These are phyloP conservation scores for Coniella vitis DNA, from an alignment of 2,329 filamentous ascomycete genomes.

Conservation along the genomic window DNA sequence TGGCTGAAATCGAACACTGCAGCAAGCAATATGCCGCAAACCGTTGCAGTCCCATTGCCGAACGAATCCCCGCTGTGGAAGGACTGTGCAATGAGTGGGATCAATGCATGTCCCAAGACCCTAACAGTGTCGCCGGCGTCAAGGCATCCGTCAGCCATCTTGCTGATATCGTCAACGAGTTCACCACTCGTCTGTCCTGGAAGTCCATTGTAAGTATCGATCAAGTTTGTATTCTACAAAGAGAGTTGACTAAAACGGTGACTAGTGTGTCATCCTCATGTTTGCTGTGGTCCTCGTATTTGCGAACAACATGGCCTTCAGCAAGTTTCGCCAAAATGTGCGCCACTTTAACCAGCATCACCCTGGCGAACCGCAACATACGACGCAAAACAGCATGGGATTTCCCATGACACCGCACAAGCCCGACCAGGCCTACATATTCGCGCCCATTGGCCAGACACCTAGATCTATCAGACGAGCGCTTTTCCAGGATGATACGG, in stretches of 20 bases:
- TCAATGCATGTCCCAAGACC: conserved; percentile 79
- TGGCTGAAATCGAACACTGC: conserved; percentile 69
- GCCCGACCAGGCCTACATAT: conserved; percentile 38
- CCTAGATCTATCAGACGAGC: conserved; percentile 38
- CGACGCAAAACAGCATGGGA: conserved; percentile 16
- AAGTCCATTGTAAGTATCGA: conserved; percentile 12
- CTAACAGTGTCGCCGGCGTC: conserved; percentile 68
- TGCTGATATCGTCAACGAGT: conserved; percentile 88
- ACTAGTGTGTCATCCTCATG: conserved; percentile 44
- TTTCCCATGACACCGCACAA: conserved; percentile 21
- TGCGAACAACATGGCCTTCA: conserved; percentile 44
- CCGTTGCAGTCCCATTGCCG: conserved; percentile 56
- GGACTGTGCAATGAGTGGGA: conserved; percentile 73
- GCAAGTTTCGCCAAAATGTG: conserved; percentile 25
- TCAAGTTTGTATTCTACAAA: neutral
- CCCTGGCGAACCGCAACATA: conserved; percentile 1
- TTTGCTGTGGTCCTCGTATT: conserved; percentile 41
- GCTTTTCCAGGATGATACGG: conserved; percentile 35
- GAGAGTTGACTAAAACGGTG: neutral
- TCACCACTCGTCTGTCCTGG: conserved; percentile 42
- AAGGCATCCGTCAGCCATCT: conserved; percentile 81
- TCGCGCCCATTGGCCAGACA: conserved; percentile 42
- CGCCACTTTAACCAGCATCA: conserved; percentile 7
- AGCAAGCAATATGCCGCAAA: conserved; percentile 69
- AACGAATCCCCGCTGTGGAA: conserved; percentile 66